Evolutionary conservation across 2,329 filamentous ascomycete genomes (phyloP).

Genomic region (Colletotrichum melonis): DNA sequence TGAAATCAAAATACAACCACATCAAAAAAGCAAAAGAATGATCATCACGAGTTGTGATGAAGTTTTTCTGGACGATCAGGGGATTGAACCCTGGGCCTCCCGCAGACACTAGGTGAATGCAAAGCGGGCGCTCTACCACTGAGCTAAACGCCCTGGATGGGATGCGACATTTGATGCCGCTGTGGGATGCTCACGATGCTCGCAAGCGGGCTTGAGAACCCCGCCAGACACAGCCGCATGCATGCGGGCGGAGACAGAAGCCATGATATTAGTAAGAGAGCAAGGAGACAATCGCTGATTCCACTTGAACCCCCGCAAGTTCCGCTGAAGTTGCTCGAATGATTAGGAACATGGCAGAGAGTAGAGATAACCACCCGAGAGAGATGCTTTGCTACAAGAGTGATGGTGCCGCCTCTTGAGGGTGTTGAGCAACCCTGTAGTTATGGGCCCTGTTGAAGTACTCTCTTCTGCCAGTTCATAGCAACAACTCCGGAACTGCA

Average conservation of each 20-base stretch:
- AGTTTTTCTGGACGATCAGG: constrained; percentile 15
- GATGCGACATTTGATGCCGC: not conserved
- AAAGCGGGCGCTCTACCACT: constrained; percentile 34
- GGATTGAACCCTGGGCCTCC: constrained; percentile 34
- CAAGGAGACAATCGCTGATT: too few relatives aligned
- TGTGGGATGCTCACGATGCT: not conserved
- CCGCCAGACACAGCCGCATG: not conserved
- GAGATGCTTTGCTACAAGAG: too few relatives aligned
- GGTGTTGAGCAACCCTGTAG: too few relatives aligned
- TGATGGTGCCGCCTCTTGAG: too few relatives aligned
- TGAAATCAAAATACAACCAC: not conserved
- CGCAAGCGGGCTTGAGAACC: not conserved
- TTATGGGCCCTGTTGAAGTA: too few relatives aligned
- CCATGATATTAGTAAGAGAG: too few relatives aligned
- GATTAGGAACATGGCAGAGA: too few relatives aligned
- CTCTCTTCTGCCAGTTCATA: too few relatives aligned
- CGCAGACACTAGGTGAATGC: constrained; percentile 16
- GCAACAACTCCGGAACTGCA: too few relatives aligned
- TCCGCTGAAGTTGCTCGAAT: too few relatives aligned
- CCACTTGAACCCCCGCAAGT: too few relatives aligned
- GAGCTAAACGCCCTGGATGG: constrained; percentile 13
- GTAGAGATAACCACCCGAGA: too few relatives aligned
- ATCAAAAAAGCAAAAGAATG: not conserved
- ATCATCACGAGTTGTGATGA: accelerated
- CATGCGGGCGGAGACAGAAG: not conserved